phyloP scores from a whole-genome alignment of 202 grass and related monocot genomes.

The Panicum virgatum region DNA sequence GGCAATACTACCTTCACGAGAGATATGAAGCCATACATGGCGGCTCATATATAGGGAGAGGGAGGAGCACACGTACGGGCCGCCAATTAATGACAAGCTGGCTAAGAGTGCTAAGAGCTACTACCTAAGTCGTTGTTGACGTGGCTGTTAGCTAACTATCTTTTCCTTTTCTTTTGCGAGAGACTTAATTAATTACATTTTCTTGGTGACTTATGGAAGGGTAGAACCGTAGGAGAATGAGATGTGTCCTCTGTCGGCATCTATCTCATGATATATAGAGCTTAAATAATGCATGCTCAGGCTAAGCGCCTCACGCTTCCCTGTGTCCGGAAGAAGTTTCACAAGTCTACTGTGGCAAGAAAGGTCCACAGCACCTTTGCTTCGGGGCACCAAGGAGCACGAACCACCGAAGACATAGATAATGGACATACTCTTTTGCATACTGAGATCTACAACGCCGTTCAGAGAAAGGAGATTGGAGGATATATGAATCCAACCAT shows the following conservation, averaged over 20 bases:
- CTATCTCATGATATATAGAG: not conserved
- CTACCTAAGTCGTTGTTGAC: not conserved
- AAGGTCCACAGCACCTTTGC: not conserved
- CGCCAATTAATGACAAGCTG: not conserved
- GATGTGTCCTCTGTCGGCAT: not conserved
- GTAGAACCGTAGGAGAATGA: not conserved
- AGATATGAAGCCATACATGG: not conserved
- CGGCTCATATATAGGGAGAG: slow-evolving; percentile 3
- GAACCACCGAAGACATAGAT: not conserved
- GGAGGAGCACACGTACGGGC: not conserved
- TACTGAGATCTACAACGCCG: too few species aligned
- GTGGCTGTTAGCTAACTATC: not conserved
- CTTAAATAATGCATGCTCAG: not conserved
- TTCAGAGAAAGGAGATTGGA: too few species aligned
- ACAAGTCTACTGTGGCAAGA: not conserved
- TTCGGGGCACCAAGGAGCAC: not conserved
- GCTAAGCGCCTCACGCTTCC: not conserved
- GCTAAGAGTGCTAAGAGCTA: not conserved
- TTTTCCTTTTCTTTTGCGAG: not conserved
- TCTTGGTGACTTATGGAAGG: not conserved
- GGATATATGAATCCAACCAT: too few species aligned
- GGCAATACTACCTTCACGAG: not conserved
- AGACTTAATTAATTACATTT: not conserved
- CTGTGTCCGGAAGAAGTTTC: slow-evolving; percentile 16
- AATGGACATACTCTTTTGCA: too few species aligned